A percentile compares a stretch with the other conserved stretches of the same genome.
phyloP scores from a whole-genome alignment of 1,284 basidiomycete species.

The Apiotrichum akiyoshidainum region DNA sequence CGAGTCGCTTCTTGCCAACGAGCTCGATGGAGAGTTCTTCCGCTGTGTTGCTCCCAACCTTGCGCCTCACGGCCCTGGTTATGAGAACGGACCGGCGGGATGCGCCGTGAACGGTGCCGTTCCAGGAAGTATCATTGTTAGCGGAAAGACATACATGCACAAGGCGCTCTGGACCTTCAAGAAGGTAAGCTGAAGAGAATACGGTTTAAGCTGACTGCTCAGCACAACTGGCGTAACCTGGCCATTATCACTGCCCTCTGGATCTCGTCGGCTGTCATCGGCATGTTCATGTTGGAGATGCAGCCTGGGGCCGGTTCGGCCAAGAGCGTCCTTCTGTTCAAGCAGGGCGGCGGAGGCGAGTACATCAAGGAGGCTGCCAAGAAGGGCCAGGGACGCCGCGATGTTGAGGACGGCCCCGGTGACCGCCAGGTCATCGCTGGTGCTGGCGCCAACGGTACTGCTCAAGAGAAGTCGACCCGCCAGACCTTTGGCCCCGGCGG shows the following conservation, averaged over 20 bases:
- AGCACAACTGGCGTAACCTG: constrained; percentile 53
- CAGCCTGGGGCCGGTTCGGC: constrained; percentile 39
- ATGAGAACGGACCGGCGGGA: constrained; percentile 25
- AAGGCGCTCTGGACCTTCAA: constrained; percentile 43
- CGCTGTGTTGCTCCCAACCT: constrained; percentile 48
- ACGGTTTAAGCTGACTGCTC: not conserved
- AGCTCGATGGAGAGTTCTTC: constrained; percentile 49
- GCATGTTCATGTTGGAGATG: constrained; percentile 22
- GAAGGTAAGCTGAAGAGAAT: not conserved
- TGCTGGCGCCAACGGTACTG: too few species aligned
- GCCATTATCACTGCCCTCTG: constrained; percentile 51
- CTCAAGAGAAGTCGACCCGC: too few species aligned
- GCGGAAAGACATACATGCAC: constrained; percentile 68
- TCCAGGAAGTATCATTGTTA: constrained; percentile 45
- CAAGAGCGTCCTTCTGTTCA: constrained; percentile 39
- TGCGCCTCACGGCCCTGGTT: constrained; percentile 48
- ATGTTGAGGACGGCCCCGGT: not conserved
- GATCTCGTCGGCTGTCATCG: constrained; percentile 25
- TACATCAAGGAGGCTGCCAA: constrained; percentile 5
- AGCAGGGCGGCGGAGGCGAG: constrained; percentile 25
- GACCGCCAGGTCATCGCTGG: not conserved
- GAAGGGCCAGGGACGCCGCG: not conserved
- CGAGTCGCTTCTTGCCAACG: constrained; percentile 47
- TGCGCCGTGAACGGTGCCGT: constrained; percentile 40
- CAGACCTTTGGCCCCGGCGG: too few species aligned